Conservation (phyloP, 257 asterid genomes). For the Cordia subcordata region DNA sequence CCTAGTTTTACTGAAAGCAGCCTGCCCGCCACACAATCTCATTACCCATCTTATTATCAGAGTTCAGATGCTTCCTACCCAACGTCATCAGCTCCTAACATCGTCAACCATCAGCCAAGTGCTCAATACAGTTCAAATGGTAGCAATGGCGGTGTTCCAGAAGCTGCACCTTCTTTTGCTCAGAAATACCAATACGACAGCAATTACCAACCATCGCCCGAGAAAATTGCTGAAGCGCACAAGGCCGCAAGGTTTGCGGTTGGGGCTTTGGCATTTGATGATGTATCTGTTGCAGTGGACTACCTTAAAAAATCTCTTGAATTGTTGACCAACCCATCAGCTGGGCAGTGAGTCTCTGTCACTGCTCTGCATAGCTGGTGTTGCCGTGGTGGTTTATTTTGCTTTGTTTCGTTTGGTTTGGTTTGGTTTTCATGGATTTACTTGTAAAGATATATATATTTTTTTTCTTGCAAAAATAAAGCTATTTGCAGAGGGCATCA, state of each 20-base stretch:
- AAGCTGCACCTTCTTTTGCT: conserved; percentile 31
- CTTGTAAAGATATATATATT: conserved; percentile 8
- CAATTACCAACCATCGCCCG: conserved; percentile 79
- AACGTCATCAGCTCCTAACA: conserved; percentile 35
- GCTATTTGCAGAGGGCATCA: no score
- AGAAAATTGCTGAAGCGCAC: conserved; percentile 86
- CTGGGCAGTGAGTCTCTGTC: conserved; percentile 34
- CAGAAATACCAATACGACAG: conserved; percentile 59
- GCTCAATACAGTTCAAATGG: conserved; percentile 41
- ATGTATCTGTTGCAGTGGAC: conserved; percentile 72
- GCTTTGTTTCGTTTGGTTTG: no score
- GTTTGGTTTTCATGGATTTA: neutral
- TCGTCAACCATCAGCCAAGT: conserved; percentile 35
- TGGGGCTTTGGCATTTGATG: conserved; percentile 88
- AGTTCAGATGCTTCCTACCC: conserved; percentile 50
- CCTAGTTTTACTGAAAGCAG: neutral
- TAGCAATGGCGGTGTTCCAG: conserved; percentile 37
- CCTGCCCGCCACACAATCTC: conserved; percentile 49
- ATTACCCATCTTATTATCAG: conserved; percentile 59
- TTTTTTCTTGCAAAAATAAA: no score
- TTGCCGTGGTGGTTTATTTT: neutral
- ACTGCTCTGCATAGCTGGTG: neutral
- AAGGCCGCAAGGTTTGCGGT: conserved; percentile 94
- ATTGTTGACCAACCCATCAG: conserved; percentile 73
- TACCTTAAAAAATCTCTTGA: conserved; percentile 76